Base-by-base conservation (phyloP, 192 early-diverging fungal genomes). In the Coemansia sp. region DNA sequence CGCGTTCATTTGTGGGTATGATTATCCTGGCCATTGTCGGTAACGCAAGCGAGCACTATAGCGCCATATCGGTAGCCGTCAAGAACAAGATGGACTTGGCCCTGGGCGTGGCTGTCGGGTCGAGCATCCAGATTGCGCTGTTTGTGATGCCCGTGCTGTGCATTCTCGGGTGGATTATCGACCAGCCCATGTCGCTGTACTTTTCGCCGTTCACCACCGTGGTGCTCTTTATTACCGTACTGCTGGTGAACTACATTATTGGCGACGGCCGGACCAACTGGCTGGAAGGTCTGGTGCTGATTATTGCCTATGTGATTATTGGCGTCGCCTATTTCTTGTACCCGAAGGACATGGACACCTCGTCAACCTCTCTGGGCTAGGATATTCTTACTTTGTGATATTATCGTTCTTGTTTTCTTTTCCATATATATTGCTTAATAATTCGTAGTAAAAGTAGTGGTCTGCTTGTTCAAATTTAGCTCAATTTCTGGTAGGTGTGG, bases 81-180 rank as follows among this genome's bases (percentile, higher is more conserved):
- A 84, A 87, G 60, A 85, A 93, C 79, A 94, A 94, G 75, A 94
- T 92, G 92, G 90, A 96, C 59, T 62, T 97, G 34, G 87, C 90
- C 0, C 81, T 97, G 49, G 83, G 88, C 43, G 87, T 95, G 17
- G 92, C 93, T 20, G 76, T 95, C 5, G 95, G 93, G 14, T 89
- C 86, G 5, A 88, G 86, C 32, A 85, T 93, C 58, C 95, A 98
- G 69, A 95, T 98, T 42, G 86, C 89, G 1, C 78, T 92, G 41
- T 86, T 92, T 46, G 82, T 91, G 8, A 78, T 82, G 8, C 86
- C 85, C 1, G 48, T 84, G 19, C 62, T 85, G 34, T 84, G 86
- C 49, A 80, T 96, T 41, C 71, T 84, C 29, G 95, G 92, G 15
- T 96, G 92, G 91, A 82, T 87, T 48, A 88, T 93, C 55, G 78